phyloP scores from a whole-genome alignment of 345 rosid genomes.

The Acer saccharum region DNA sequence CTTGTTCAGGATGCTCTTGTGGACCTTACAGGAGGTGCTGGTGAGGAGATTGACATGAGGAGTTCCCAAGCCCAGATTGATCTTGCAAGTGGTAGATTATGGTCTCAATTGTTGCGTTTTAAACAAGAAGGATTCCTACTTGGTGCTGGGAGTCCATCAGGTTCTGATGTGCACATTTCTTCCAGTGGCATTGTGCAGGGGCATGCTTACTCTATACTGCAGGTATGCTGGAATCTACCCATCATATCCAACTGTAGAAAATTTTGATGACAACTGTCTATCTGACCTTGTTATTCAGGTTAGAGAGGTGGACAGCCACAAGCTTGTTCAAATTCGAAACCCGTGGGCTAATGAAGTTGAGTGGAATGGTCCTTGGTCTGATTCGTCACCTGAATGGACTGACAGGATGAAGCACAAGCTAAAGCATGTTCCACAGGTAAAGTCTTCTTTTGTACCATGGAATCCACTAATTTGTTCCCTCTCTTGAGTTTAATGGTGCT shows the following conservation, averaged over 20 bases:
- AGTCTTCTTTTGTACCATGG: not conserved
- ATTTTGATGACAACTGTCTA: not conserved
- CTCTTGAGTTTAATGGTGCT: not conserved
- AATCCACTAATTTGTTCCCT: constrained; percentile 6
- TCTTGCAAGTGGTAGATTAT: constrained; percentile 98
- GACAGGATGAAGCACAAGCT: constrained; percentile 98
- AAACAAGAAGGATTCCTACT: constrained; percentile 98
- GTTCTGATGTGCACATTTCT: constrained; percentile 97
- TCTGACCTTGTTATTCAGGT: constrained; percentile 52
- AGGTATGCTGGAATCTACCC: constrained; percentile 47
- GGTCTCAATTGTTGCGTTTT: constrained; percentile 97
- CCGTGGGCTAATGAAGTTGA: constrained; percentile 99
- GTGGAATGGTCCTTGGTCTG: constrained; percentile 99
- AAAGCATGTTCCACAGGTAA: constrained; percentile 89
- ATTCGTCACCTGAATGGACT: constrained; percentile 93
- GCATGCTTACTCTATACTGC: constrained; percentile 95
- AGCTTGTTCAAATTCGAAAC: constrained; percentile 96
- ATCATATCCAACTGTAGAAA: constrained; percentile 4
- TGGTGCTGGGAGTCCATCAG: constrained; percentile 99
- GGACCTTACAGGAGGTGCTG: constrained; percentile 99
- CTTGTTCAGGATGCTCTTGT: constrained; percentile 99
- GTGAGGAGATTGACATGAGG: constrained; percentile 99
- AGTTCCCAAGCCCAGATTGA: constrained; percentile 99
- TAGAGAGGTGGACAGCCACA: constrained; percentile 97
- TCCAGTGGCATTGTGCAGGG: constrained; percentile 99